Conservation (phyloP, 768 basidiomycete species). For the Paxillus ammoniavirescens region DNA sequence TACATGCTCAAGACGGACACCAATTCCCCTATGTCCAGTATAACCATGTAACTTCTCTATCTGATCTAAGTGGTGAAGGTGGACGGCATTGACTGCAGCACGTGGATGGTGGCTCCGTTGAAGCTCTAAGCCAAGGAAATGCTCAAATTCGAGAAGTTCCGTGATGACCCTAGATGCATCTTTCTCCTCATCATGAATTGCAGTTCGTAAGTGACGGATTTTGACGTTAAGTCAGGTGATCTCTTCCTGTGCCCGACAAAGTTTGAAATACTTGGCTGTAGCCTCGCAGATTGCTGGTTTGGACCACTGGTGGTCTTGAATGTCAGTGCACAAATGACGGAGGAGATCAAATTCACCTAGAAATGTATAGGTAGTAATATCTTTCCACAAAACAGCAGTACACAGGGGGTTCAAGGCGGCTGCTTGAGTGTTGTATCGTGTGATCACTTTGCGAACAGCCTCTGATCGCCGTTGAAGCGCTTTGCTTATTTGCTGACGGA, state of each 20-base stretch:
- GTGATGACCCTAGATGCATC: background rate
- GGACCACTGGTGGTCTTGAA: slow-evolving; percentile 21
- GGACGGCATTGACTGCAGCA: too few species aligned
- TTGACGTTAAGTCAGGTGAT: slow-evolving; percentile 26
- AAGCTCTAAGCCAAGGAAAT: too few species aligned
- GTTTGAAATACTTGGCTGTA: slow-evolving; percentile 22
- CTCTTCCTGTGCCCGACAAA: slow-evolving; percentile 26
- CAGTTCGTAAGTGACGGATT: slow-evolving; percentile 15
- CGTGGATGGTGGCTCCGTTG: too few species aligned
- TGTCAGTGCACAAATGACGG: slow-evolving; percentile 18
- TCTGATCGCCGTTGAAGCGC: slow-evolving; percentile 22
- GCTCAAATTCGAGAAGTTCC: too few species aligned
- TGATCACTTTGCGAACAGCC: slow-evolving; percentile 27
- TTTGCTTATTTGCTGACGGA: slow-evolving; percentile 32
- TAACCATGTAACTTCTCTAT: too few species aligned
- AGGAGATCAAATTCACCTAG: slow-evolving; percentile 18
- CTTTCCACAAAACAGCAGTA: slow-evolving; percentile 12
- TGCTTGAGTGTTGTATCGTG: slow-evolving; percentile 25
- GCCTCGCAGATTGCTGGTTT: slow-evolving; percentile 16
- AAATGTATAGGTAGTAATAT: slow-evolving; percentile 14
- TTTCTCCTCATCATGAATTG: slow-evolving; percentile 19
- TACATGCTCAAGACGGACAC: too few species aligned
- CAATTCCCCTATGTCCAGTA: too few species aligned
- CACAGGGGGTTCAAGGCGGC: slow-evolving; percentile 14
- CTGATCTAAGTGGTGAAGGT: too few species aligned